phyloP scores from a whole-genome alignment of 768 basidiomycete species.

The Mycena latifolia region DNA sequence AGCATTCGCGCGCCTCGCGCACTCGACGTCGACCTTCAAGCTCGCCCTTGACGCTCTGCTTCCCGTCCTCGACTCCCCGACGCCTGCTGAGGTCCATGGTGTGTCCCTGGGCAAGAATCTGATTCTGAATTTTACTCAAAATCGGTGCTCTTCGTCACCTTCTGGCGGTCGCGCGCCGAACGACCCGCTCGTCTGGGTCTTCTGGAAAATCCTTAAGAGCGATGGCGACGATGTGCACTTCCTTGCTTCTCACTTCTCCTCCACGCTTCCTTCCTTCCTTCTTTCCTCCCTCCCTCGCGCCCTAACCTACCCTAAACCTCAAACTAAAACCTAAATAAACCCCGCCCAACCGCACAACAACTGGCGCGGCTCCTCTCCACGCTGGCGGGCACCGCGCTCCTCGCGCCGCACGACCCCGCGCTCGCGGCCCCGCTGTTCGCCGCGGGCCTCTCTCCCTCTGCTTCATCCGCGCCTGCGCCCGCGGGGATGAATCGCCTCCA shows the following conservation, averaged over 20 bases:
- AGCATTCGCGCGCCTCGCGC: slow-evolving; percentile 81
- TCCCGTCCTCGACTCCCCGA: slow-evolving; percentile 72
- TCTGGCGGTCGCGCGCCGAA: slow-evolving; percentile 70
- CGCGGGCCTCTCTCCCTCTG: background rate
- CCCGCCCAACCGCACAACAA: slow-evolving; percentile 58
- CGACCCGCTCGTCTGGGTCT: slow-evolving; percentile 87
- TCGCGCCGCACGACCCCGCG: slow-evolving; percentile 77
- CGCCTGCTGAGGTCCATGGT: slow-evolving; percentile 69
- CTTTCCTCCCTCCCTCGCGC: no score
- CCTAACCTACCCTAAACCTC: no score
- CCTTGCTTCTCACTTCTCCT: background rate
- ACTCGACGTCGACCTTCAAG: slow-evolving; percentile 83
- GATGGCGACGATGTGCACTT: slow-evolving; percentile 79
- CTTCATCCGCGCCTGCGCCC: background rate
- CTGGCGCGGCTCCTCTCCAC: slow-evolving; percentile 65
- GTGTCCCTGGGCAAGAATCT: no score
- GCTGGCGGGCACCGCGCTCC: slow-evolving; percentile 56
- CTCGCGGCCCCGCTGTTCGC: slow-evolving; percentile 56
- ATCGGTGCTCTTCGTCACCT: slow-evolving; percentile 75
- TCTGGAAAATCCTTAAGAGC: slow-evolving; percentile 89
- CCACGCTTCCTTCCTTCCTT: no score
- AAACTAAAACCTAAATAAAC: no score
- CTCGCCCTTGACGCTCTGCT: slow-evolving; percentile 86
- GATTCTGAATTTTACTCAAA: no score
- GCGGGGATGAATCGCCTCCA: no score